Evolutionary conservation across 768 basidiomycete genomes (phyloP), one percentile per base, ranked within the genome.

Genomic region (Tylopilus sp.): DNA sequence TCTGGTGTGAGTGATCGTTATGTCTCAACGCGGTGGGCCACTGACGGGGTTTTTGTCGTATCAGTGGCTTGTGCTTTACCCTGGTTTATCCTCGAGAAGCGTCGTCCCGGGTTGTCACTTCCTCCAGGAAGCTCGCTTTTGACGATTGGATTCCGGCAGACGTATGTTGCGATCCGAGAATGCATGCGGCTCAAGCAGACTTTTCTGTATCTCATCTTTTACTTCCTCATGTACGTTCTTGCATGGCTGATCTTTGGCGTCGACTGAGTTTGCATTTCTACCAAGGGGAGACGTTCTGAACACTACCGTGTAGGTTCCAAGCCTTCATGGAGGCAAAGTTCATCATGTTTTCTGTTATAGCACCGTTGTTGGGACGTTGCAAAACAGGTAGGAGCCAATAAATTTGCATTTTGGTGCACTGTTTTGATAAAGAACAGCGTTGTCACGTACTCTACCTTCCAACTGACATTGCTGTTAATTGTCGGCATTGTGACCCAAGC

Each of bases 231-330:
- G 84, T 83, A 58, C 48, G 82, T 71, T 3, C 39, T 18, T 23
- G 38, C 38, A 3, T 28, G 8, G 1, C 5, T 6, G 18, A 0
- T 36, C n/a, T 25, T n/a, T 35, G 17, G 6, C n/a, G 17, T 20
- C 20, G 20, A 12, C 38, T 35, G 25, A 36, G n/a, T n/a, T 22
- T 18, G 3, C 18, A 25, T 28, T 7, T 28, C 11, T 10, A 28
- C 11, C 17, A 50, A 86, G 84, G 84, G 85, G 85, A 25, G 86
- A 88, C 62, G 83, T 86, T 2, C 66, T 88, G 36, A 88, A 88
- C 60, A 88, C 87, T 0, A 82, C 84, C 35, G 82, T 87, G 86
- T 87, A 67, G 33, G 78, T 59, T 26, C 38, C 9, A 26, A 15
- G 20, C 10, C 26, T n/a, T 26, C 53, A 22, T 12, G 35, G 44